A percentile compares a stretch with the other conserved stretches of the same genome.
These are phyloP conservation scores for Micractinium sp. DNA, from an alignment of 139 green algal species.

Conservation along the genomic window DNA sequence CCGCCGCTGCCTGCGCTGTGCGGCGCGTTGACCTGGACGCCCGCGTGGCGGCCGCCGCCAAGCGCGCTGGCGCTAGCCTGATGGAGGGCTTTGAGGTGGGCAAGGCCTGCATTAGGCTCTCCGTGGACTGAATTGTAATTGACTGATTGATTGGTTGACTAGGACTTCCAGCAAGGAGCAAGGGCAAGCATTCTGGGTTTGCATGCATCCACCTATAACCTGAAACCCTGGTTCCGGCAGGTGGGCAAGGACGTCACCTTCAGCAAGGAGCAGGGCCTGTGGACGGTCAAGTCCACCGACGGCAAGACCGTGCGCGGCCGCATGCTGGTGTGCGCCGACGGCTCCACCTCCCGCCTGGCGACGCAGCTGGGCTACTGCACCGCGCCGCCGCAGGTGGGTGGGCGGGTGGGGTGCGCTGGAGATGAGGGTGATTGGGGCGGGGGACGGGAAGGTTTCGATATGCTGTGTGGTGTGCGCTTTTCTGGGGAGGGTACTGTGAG, in stretches of 20 bases:
- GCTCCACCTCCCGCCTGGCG: conserved; percentile 84
- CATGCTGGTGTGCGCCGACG: conserved; percentile 87
- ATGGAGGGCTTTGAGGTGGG: conserved; percentile 86
- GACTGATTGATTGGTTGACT: too few species aligned
- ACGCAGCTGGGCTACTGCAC: conserved; percentile 93
- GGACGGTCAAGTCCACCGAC: conserved; percentile 76
- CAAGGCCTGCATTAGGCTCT: not conserved
- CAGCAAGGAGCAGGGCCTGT: conserved; percentile 73
- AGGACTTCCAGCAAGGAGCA: conserved; percentile 50
- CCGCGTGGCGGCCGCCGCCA: conserved; percentile 59
- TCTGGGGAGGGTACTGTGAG: too few species aligned
- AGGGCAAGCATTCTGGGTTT: not conserved
- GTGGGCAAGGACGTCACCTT: conserved; percentile 66
- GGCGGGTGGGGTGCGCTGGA: not conserved
- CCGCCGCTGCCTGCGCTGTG: conserved; percentile 81
- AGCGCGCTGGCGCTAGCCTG: conserved; percentile 73
- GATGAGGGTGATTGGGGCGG: too few species aligned
- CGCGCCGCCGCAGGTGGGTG: conserved; percentile 63
- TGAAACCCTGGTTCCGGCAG: not conserved
- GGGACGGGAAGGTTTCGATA: too few species aligned
- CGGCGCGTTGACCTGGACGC: conserved; percentile 89
- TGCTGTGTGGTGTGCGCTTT: not conserved
- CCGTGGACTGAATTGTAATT: too few species aligned
- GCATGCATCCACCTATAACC: not conserved
- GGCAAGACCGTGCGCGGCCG: conserved; percentile 67